These are phyloP conservation scores for Saccharomycodes ludwigii DNA, from an alignment of 805 yeast genomes.

Conservation along the genomic window DNA sequence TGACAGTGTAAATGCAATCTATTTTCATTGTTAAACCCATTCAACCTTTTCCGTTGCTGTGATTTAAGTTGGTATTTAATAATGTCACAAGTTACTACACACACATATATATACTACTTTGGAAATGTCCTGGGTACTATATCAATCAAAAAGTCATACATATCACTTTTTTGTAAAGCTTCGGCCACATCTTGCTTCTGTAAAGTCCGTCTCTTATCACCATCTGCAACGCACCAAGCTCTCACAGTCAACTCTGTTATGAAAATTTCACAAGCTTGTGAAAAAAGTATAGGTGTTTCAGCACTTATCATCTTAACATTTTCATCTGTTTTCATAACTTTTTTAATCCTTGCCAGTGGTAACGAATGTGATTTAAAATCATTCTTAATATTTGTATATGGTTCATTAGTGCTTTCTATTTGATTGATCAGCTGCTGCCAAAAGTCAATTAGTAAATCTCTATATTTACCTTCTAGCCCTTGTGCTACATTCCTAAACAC, in stretches of 20 bases:
- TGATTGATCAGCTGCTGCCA: conserved; percentile 95
- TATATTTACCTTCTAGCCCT: conserved; percentile 70
- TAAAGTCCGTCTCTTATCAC: conserved; percentile 83
- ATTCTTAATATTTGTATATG: too few relatives aligned
- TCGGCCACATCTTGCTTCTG: conserved; percentile 93
- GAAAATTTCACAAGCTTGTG: conserved; percentile 95
- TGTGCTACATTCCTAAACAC: conserved; percentile 87
- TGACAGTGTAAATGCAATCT: too few relatives aligned
- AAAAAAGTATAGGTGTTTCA: conserved; percentile 94
- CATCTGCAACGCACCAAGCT: conserved; percentile 98
- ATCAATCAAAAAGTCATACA: conserved; percentile 95
- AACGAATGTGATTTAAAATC: conserved; percentile 90
- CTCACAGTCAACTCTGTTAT: conserved; percentile 96
- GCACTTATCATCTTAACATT: conserved; percentile 97
- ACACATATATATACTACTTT: not conserved
- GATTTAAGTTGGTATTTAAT: too few relatives aligned
- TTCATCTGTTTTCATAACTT: conserved; percentile 96
- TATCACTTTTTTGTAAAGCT: conserved; percentile 86
- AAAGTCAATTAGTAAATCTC: conserved; percentile 85
- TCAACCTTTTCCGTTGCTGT: too few relatives aligned
- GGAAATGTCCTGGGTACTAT: conserved; percentile 75
- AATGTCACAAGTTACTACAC: too few relatives aligned
- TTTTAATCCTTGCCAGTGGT: conserved; percentile 91
- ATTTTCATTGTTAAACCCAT: too few relatives aligned
- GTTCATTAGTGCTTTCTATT: conserved; percentile 47